Percentiles rank a stretch among this genome's conserved stretches.
These are phyloP conservation scores for Hirschioporus abietinus DNA, from an alignment of 768 basidiomycete species.

Conservation along the genomic window DNA sequence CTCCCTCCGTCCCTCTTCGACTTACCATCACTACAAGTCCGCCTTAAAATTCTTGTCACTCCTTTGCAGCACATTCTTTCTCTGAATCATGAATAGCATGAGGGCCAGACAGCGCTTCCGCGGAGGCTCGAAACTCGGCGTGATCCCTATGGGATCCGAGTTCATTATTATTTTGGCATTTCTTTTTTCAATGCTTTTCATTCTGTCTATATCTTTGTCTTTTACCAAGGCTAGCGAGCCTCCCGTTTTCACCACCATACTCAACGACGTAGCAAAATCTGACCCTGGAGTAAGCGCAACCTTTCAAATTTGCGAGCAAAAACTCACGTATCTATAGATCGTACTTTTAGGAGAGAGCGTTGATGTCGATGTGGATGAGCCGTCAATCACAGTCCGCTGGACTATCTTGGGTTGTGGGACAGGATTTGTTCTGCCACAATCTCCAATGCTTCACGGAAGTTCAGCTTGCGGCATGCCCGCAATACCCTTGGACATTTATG, in stretches of 20 bases:
- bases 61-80: background rate
- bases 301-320: background rate
- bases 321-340: conserved; percentile 29
- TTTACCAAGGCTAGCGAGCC: conserved; percentile 42
- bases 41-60: background rate
- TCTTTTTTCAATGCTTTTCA: conserved; percentile 43
- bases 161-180: conserved; percentile 32
- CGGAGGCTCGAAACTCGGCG: conserved; percentile 18
- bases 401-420: conserved; percentile 48
- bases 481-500: conserved; percentile 36
- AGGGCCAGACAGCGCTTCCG: background rate
- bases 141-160: conserved; percentile 21
- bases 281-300: conserved; percentile 39
- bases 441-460: conserved; percentile 42
- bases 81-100: background rate
- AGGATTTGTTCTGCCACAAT: conserved; percentile 38
- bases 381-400: conserved; percentile 51
- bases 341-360: conserved; percentile 52
- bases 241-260: conserved; percentile 31
- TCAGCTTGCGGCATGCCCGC: conserved; percentile 41
- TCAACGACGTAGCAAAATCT: conserved; percentile 35
- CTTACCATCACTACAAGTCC: background rate
- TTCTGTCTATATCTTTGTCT: conserved; percentile 40
- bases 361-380: conserved; percentile 55
- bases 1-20: background rate